Percentiles rank a stretch among this genome's conserved stretches.
These are phyloP conservation scores for Pythium chondricola DNA, from an alignment of 352 stramenopile genomes.

Conservation along the genomic window DNA sequence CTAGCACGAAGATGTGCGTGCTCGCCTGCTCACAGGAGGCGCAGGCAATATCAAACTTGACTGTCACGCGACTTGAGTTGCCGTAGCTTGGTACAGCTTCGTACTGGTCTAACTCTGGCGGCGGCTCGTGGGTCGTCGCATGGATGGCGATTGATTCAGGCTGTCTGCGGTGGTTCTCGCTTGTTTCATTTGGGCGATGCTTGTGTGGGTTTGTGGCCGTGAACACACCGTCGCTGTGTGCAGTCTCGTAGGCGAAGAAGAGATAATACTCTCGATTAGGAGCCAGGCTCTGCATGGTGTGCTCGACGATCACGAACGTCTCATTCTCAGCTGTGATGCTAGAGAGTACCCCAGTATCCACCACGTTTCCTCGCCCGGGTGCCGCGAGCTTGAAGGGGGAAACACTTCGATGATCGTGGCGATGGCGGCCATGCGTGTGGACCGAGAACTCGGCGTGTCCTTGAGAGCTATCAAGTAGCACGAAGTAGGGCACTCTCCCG, in stretches of 20 bases:
- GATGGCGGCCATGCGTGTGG: slow-evolving; percentile 21
- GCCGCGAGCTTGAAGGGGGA: slow-evolving; percentile 27
- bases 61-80: slow-evolving; percentile 41
- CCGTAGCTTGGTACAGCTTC: slow-evolving; percentile 43
- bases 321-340: slow-evolving; percentile 39
- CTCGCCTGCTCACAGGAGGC: slow-evolving; percentile 38
- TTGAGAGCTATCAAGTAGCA: slow-evolving; percentile 48
- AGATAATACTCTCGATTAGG: slow-evolving; percentile 51
- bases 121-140: slow-evolving; percentile 40
- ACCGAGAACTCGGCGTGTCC: slow-evolving; percentile 27
- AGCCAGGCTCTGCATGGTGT: slow-evolving; percentile 29
- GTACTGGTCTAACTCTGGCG: slow-evolving; percentile 39
- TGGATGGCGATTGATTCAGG: slow-evolving; percentile 38
- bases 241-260: slow-evolving; percentile 76
- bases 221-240: slow-evolving; percentile 57
- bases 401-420: slow-evolving; percentile 5
- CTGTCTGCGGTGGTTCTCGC: slow-evolving; percentile 1
- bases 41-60: slow-evolving; percentile 55
- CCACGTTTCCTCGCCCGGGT: slow-evolving; percentile 30
- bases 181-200: slow-evolving; percentile 28
- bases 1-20: slow-evolving; percentile 48
- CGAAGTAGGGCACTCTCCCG: slow-evolving; percentile 49
- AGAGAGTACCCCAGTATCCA: slow-evolving; percentile 37
- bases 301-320: slow-evolving; percentile 33
- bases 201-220: slow-evolving; percentile 62